These are phyloP conservation scores for Irpex sp. DNA, from an alignment of 1,284 basidiomycete genomes.

Conservation along the genomic window DNA sequence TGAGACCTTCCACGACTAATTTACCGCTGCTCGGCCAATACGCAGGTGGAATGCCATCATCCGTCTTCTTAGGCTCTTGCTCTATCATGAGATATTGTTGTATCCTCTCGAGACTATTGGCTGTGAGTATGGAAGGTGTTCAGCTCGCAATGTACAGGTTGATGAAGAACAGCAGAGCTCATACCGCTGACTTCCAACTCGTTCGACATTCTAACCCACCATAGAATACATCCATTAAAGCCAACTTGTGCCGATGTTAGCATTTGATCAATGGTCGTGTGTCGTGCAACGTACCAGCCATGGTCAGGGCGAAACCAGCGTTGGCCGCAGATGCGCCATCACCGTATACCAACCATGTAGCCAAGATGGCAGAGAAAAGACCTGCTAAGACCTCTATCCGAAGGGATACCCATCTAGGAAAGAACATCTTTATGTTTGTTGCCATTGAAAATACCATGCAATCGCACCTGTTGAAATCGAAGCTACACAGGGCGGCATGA, in stretches of 20 bases:
- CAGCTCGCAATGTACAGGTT: not conserved
- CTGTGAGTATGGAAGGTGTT: conserved; percentile 19
- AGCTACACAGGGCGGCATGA: conserved; percentile 42
- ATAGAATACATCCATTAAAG: conserved; percentile 54
- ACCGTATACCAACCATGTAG: conserved; percentile 47
- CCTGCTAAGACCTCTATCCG: conserved; percentile 50
- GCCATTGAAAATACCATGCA: not conserved
- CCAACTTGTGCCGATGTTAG: conserved; percentile 30
- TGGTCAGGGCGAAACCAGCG: conserved; percentile 46
- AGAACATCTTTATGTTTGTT: not conserved
- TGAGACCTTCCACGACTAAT: conserved; percentile 56
- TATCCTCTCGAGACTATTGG: conserved; percentile 46
- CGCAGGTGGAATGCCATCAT: conserved; percentile 60
- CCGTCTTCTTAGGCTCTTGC: conserved; percentile 56
- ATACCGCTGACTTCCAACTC: conserved; percentile 58
- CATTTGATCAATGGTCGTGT: not conserved
- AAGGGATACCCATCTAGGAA: conserved; percentile 51
- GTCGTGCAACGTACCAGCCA: conserved; percentile 33
- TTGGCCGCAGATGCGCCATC: conserved; percentile 31
- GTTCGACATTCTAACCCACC: conserved; percentile 51
- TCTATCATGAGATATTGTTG: conserved; percentile 73
- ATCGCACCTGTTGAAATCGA: conserved; percentile 51
- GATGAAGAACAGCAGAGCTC: conserved; percentile 11
- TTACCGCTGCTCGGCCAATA: conserved; percentile 76
- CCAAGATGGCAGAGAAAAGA: conserved; percentile 49